A percentile compares a stretch with the other conserved stretches of the same genome.
Evolutionary conservation across 2,329 filamentous ascomycete species (phyloP).

Genomic region (Xylaria sp.): DNA sequence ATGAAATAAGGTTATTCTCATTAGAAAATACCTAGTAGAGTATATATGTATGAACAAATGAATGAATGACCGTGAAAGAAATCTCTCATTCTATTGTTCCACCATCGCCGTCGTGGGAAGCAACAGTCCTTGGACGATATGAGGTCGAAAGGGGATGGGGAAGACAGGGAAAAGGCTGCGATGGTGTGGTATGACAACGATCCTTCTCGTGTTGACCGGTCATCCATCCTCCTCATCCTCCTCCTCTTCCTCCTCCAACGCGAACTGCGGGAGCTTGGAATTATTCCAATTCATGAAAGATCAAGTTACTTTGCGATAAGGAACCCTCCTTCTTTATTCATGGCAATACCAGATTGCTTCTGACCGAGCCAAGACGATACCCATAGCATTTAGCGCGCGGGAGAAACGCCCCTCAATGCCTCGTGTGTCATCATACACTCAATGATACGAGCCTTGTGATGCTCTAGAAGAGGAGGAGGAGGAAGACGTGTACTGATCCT

Average conservation of each 20-base stretch:
- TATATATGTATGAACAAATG: slow-evolving; percentile 1
- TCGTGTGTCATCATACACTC: background rate
- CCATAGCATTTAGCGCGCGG: background rate
- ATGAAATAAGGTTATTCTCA: background rate
- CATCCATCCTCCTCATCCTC: too few relatives aligned
- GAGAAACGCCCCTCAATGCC: background rate
- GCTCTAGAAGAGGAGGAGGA: slow-evolving; percentile 24
- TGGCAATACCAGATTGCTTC: background rate
- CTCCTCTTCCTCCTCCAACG: background rate
- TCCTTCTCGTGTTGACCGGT: background rate
- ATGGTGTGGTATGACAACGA: background rate
- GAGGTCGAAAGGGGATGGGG: background rate
- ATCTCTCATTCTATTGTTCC: slow-evolving; percentile 1
- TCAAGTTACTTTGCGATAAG: background rate
- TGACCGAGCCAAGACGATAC: background rate
- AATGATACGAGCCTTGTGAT: slow-evolving; percentile 28
- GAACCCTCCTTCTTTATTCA: background rate
- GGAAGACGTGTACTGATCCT: slow-evolving; percentile 31
- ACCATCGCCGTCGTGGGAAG: background rate
- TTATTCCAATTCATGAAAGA: background rate
- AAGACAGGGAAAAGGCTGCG: background rate
- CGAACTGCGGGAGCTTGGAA: background rate
- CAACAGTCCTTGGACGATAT: background rate
- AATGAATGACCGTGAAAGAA: background rate
- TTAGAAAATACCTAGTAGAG: background rate